These are phyloP conservation scores for Teratosphaeria pseudoeucalypti DNA, from an alignment of 2,329 filamentous ascomycete species.

Conservation along the genomic window DNA sequence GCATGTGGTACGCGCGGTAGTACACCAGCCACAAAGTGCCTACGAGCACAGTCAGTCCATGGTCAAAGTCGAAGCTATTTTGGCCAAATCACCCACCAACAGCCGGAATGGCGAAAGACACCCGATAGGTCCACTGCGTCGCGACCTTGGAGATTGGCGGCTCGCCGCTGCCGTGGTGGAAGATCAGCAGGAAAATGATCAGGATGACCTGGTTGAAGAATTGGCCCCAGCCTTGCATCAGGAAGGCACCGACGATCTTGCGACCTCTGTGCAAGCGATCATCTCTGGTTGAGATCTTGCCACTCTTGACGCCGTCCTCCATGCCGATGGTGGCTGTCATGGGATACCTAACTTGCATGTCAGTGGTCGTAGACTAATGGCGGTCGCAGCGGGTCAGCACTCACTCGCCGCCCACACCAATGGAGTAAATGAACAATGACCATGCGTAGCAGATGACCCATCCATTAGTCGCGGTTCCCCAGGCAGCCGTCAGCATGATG, in stretches of 20 bases:
- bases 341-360: slow-evolving; percentile 56
- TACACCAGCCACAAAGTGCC: slow-evolving; percentile 78
- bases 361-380: not conserved
- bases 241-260: slow-evolving; percentile 83
- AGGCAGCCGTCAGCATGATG: slow-evolving; percentile 76
- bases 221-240: slow-evolving; percentile 97
- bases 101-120: slow-evolving; percentile 80
- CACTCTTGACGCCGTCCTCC: slow-evolving; percentile 47
- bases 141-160: slow-evolving; percentile 66
- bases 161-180: slow-evolving; percentile 63
- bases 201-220: slow-evolving; percentile 81
- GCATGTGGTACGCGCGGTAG: slow-evolving; percentile 89
- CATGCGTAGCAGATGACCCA: slow-evolving; percentile 94
- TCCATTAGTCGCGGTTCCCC: slow-evolving; percentile 72
- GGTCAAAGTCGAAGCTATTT: not conserved
- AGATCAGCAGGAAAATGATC: slow-evolving; percentile 72
- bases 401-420: slow-evolving; percentile 49
- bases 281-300: slow-evolving; percentile 74
- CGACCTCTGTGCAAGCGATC: slow-evolving; percentile 87
- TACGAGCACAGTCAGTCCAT: not conserved
- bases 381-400: slow-evolving; percentile 25
- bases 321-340: slow-evolving; percentile 93
- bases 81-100: slow-evolving; percentile 42
- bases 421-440: slow-evolving; percentile 78
- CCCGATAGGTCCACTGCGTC: slow-evolving; percentile 77